Percentiles rank a stretch among this genome's conserved stretches.
These are phyloP conservation scores for Lagenidium giganteum DNA, from an alignment of 352 stramenopile genomes.

Conservation along the genomic window DNA sequence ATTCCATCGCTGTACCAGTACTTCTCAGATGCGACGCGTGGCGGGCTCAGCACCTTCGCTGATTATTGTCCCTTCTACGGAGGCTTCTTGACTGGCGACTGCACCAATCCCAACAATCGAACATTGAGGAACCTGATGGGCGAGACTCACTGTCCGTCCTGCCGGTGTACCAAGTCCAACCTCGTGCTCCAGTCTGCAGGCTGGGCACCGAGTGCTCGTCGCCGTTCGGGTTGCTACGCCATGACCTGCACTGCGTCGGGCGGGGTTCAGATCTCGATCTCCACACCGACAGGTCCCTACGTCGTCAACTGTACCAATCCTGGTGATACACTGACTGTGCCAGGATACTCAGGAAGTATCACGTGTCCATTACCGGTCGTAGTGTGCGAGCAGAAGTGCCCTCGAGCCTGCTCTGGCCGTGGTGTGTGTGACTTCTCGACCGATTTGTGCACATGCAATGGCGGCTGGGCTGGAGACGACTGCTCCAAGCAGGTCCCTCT, in stretches of 20 bases:
- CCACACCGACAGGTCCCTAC: constrained; percentile 4
- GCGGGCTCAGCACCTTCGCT: constrained; percentile 40
- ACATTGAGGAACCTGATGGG: constrained; percentile 55
- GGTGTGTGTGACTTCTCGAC: constrained; percentile 5
- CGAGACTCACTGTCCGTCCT: constrained; percentile 48
- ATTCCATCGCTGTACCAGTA: constrained; percentile 35
- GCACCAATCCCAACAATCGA: constrained; percentile 38
- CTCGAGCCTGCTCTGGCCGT: constrained; percentile 10
- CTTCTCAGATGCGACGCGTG: constrained; percentile 33
- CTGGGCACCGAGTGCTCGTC: constrained; percentile 46
- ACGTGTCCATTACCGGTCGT: constrained; percentile 45
- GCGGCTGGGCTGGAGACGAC: neutral
- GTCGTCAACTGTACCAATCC: constrained; percentile 33
- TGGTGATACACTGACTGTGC: constrained; percentile 23
- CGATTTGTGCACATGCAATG: constrained; percentile 7
- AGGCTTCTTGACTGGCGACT: constrained; percentile 49
- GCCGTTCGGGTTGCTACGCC: constrained; percentile 53
- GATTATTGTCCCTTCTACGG: constrained; percentile 64
- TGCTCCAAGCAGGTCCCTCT: constrained; percentile 1
- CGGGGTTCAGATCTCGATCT: constrained; percentile 40
- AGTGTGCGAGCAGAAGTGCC: constrained; percentile 24
- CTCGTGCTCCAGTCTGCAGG: constrained; percentile 39
- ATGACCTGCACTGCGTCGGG: no score
- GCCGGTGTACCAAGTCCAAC: constrained; percentile 44
- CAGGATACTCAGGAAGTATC: constrained; percentile 30